A percentile compares a stretch with the other conserved stretches of the same genome.
Evolutionary conservation across 2,329 filamentous ascomycete species (phyloP).

Genomic region (Ceratocystis huliohia): DNA sequence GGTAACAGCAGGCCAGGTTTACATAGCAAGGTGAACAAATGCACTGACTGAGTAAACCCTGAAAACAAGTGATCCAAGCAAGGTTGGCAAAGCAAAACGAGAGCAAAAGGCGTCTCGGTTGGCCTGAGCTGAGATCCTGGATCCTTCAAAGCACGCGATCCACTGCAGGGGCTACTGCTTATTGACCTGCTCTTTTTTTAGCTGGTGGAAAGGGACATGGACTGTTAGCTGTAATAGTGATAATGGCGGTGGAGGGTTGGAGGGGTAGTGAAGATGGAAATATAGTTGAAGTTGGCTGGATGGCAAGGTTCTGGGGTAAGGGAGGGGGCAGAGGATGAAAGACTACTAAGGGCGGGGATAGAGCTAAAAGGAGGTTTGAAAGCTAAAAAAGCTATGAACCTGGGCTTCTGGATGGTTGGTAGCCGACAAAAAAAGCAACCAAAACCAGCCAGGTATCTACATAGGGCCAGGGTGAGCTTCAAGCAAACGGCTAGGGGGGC

Average conservation of each 20-base stretch:
- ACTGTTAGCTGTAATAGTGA: background rate
- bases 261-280: background rate
- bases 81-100: slow-evolving; percentile 4
- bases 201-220: background rate
- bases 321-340: background rate
- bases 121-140: slow-evolving; percentile 15
- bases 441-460: background rate
- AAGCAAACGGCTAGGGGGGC: background rate
- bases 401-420: background rate
- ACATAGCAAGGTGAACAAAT: slow-evolving; percentile 6
- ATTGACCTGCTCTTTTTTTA: background rate
- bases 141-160: slow-evolving; percentile 19
- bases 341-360: background rate
- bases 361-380: slow-evolving; percentile 4
- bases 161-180: slow-evolving; percentile 11
- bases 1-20: slow-evolving; percentile 10
- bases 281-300: slow-evolving; percentile 1
- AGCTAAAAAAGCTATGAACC: slow-evolving; percentile 7
- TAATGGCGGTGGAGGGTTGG: background rate
- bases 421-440: slow-evolving; percentile 5
- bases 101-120: slow-evolving; percentile 12
- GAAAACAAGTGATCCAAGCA: slow-evolving; percentile 14
- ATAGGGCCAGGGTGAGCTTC: background rate
- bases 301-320: background rate
- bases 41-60: slow-evolving; percentile 12